A percentile compares a stretch with the other conserved stretches of the same genome.
Evolutionary conservation across 164 flowering plant genomes (phyloP).

Genomic region (Tetracentron sinense): DNA sequence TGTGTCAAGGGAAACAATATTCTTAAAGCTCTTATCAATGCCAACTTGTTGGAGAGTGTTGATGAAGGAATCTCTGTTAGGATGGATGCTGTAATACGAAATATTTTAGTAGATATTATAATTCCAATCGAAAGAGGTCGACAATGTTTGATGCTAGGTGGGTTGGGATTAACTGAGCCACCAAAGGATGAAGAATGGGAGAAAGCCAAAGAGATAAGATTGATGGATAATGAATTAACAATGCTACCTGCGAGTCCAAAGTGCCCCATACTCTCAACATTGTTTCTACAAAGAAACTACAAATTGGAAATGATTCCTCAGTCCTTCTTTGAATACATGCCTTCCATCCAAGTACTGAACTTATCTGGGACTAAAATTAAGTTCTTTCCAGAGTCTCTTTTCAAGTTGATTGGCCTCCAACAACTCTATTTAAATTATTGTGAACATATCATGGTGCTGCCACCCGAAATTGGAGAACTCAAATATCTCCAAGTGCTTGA

Average conservation of each 20-base stretch:
- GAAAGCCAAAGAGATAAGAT: neutral
- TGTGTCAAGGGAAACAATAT: neutral
- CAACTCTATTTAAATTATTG: slow-evolving; percentile 12
- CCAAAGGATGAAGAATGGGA: slow-evolving; percentile 10
- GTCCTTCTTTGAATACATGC: slow-evolving; percentile 17
- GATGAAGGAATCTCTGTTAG: neutral
- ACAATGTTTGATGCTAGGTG: neutral
- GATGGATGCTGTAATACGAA: neutral
- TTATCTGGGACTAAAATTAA: slow-evolving; percentile 8
- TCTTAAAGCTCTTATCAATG: slow-evolving; percentile 1
- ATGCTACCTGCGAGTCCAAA: neutral
- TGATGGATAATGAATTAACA: neutral
- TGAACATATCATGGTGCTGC: neutral
- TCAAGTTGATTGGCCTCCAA: slow-evolving; percentile 3
- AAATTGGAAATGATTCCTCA: slow-evolving; percentile 8
- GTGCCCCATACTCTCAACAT: slow-evolving; percentile 1
- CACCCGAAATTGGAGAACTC: slow-evolving; percentile 2
- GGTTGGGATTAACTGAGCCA: neutral
- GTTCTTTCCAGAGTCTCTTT: slow-evolving; percentile 13
- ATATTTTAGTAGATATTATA: neutral
- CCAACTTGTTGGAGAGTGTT: neutral
- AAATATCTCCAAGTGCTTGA: slow-evolving; percentile 7
- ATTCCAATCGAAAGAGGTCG: neutral
- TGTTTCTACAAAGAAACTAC: slow-evolving; percentile 13
- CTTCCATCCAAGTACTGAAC: slow-evolving; percentile 13